These are phyloP conservation scores for Sicyos edulis DNA, from an alignment of 306 rosid genomes.

Conservation along the genomic window DNA sequence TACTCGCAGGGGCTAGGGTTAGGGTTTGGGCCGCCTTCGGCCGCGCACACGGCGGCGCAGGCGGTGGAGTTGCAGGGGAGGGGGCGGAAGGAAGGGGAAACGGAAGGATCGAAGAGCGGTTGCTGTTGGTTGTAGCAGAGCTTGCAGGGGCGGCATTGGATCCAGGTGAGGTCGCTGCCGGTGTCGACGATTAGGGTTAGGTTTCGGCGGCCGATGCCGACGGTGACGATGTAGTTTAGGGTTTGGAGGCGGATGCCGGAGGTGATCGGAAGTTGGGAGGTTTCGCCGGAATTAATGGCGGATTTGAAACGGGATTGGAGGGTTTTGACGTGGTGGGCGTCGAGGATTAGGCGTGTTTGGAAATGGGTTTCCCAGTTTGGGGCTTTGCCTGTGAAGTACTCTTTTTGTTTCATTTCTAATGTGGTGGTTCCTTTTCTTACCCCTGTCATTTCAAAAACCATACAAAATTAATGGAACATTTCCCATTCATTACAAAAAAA, in stretches of 20 bases:
- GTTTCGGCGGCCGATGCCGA: constrained; percentile 48
- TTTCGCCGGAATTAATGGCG: constrained; percentile 22
- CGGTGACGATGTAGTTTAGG: constrained; percentile 66
- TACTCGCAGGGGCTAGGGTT: constrained; percentile 35
- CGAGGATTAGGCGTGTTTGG: constrained; percentile 39
- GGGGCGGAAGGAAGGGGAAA: constrained; percentile 49
- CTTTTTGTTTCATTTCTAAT: constrained; percentile 65
- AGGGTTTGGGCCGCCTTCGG: constrained; percentile 34
- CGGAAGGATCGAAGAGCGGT: constrained; percentile 58
- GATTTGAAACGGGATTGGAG: constrained; percentile 38
- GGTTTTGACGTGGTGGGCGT: constrained; percentile 41
- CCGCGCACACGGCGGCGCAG: constrained; percentile 42
- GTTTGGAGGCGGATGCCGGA: constrained; percentile 56
- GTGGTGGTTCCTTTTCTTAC: constrained; percentile 47
- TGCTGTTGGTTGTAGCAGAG: constrained; percentile 67
- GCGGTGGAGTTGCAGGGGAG: constrained; percentile 52
- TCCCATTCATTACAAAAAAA: too few species aligned
- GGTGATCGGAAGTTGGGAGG: constrained; percentile 53
- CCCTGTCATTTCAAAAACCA: not conserved
- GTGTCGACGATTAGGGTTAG: constrained; percentile 76
- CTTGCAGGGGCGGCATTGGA: constrained; percentile 76
- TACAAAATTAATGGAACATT: too few species aligned
- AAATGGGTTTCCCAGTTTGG: constrained; percentile 33
- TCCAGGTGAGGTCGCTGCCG: constrained; percentile 86
- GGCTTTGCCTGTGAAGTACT: constrained; percentile 42